Evolutionary conservation across 768 basidiomycete genomes (phyloP), one percentile per base, ranked within the genome.

Genomic region (Rickenella mellea): DNA sequence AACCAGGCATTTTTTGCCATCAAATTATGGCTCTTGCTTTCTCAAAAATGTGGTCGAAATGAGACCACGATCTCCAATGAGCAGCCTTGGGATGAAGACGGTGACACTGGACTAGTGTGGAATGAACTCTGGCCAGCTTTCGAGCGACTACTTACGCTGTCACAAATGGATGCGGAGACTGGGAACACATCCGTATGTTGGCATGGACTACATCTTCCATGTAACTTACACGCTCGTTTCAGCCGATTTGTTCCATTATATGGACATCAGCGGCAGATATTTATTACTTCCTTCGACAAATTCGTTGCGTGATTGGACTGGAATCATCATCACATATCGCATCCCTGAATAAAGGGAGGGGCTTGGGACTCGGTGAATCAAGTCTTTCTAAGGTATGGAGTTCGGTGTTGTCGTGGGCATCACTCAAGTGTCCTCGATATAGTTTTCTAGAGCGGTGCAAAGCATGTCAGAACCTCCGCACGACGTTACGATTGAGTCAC

Each of bases 111-210:
- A 45, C 61, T 14, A 30, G 67, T 85, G 8, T 88, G 84, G 84
- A 84, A 83, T 51, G 79, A 83, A 50, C 55, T 88, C 6, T 88
- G 83, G 83, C 74, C 81, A 2, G 70, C 78, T 1, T 83, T 83
- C 42, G 79, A 79, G 48, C 58, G 58, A 10, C 62, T 83, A 27
- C 52, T 79, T 11, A 52, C 61, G 29, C 63, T 67, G 1, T 63
- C 82, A 28, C 74, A 78, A 48, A 55, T 50, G 3, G 76, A 77
- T 43, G 60, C 61, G 12, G 65, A 65, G 39, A 59, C 62, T 26
- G 69, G 69, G 22, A 55, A 51, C 24, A 50, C 48, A 25, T 47
- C 50, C 32, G 62, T 64, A 35, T 35, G 57, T 50, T n/a, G n/a
- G n/a, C n/a, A n/a, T n/a, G n/a, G n/a, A n/a, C n/a, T n/a, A n/a